These are phyloP conservation scores for Nothophaeocryptopus gaeumannii DNA, from an alignment of 2,329 filamentous ascomycete species.

Conservation along the genomic window DNA sequence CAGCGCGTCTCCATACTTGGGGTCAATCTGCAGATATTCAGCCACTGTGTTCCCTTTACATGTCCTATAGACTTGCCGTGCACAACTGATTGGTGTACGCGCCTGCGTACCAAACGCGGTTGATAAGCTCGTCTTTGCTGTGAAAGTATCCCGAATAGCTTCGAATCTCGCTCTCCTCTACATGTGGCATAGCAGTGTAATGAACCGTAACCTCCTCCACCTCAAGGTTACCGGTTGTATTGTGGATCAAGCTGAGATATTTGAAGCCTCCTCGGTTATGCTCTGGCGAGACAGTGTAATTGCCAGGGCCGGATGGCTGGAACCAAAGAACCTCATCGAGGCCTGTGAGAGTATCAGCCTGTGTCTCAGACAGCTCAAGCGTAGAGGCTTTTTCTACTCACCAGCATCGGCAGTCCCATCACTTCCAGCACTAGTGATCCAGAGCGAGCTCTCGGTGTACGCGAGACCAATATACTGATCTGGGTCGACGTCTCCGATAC, in stretches of 20 bases:
- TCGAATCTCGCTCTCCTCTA: slow-evolving; percentile 40
- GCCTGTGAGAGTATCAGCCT: slow-evolving; percentile 8
- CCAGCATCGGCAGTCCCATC: slow-evolving; percentile 38
- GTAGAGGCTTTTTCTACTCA: too few species aligned
- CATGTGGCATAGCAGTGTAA: slow-evolving; percentile 48
- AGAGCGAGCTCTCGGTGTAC: slow-evolving; percentile 45
- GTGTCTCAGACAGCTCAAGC: too few species aligned
- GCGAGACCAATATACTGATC: slow-evolving; percentile 44
- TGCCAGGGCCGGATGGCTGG: slow-evolving; percentile 37
- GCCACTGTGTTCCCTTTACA: too few species aligned
- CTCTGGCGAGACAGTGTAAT: slow-evolving; percentile 45
- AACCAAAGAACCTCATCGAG: slow-evolving; percentile 53
- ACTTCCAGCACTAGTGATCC: slow-evolving; percentile 52
- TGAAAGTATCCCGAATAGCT: slow-evolving; percentile 43
- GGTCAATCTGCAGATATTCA: slow-evolving; percentile 29
- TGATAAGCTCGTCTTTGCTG: slow-evolving; percentile 43
- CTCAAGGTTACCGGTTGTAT: slow-evolving; percentile 37
- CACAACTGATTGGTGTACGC: slow-evolving; percentile 36
- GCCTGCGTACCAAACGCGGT: slow-evolving; percentile 46
- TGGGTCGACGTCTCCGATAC: slow-evolving; percentile 34
- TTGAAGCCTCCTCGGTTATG: slow-evolving; percentile 53
- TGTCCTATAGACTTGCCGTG: slow-evolving; percentile 15
- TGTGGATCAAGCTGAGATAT: slow-evolving; percentile 49
- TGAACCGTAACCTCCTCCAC: slow-evolving; percentile 42
- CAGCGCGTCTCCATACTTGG: slow-evolving; percentile 37